Evolutionary conservation across 495 filamentous ascomycete genomes (phyloP).

Genomic region (Astrothelium macrocarpum): DNA sequence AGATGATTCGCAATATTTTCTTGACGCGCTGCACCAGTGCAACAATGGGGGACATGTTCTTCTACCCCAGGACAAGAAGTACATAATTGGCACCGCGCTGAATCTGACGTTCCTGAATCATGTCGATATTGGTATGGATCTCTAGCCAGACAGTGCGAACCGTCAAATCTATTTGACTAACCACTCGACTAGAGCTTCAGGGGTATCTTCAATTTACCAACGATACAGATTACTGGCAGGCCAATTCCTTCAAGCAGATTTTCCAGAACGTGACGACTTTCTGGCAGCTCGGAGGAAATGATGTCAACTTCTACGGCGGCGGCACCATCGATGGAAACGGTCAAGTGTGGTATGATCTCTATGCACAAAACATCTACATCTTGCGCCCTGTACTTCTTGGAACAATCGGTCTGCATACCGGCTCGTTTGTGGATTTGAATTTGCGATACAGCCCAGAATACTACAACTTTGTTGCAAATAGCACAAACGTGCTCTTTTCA

Average conservation of each 20-base stretch:
- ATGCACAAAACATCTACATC: conserved; percentile 44
- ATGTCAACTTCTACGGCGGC: conserved; percentile 58
- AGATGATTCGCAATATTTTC: conserved; percentile 51
- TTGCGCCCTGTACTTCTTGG: conserved; percentile 53
- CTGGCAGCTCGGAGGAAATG: conserved; percentile 58
- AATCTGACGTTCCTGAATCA: conserved; percentile 55
- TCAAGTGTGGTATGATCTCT: conserved; percentile 61
- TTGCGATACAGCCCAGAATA: conserved; percentile 57
- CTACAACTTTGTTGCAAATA: conserved; percentile 60
- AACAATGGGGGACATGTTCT: conserved; percentile 60
- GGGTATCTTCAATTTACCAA: conserved; percentile 51
- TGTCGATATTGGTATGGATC: conserved; percentile 43
- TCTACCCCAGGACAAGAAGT: conserved; percentile 45
- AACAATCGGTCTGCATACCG: conserved; percentile 53
- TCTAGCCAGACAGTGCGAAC: not conserved
- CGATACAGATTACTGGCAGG: conserved; percentile 60
- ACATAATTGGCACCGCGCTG: conserved; percentile 54
- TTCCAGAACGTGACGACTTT: conserved; percentile 61
- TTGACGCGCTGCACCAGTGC: conserved; percentile 49
- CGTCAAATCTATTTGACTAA: conserved; percentile 5
- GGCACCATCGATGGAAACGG: conserved; percentile 58
- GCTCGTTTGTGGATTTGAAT: conserved; percentile 49
- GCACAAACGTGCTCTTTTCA: conserved; percentile 54
- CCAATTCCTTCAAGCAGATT: conserved; percentile 46
- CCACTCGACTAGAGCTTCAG: conserved; percentile 38